Evolutionary conservation across 1,284 basidiomycete species (phyloP), one percentile per base, ranked within the genome.

Genomic region (Phenoliferia sp.): DNA sequence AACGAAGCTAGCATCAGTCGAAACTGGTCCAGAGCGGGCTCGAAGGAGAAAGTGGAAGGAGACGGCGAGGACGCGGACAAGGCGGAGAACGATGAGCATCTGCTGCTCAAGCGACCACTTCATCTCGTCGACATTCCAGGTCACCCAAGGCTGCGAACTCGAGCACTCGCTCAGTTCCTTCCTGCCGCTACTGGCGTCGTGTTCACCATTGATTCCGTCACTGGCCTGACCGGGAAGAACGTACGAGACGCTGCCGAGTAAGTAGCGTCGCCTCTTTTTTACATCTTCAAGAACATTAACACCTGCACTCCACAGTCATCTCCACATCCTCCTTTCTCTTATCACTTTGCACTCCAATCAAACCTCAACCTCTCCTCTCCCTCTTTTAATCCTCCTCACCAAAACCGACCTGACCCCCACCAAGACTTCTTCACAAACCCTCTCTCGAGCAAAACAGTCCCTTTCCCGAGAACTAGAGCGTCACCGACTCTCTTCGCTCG

Each of bases 91-190:
- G 34, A 59, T 12, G 57, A 28, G 9, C 9, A 35, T 16, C 26
- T 17, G 7, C 44, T 35, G 3, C 66, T 69, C 26, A 2, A 52
- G 3, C 61, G 39, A 3, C 64, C 67, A 4, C 59, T 73, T 3
- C 66, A 73, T 59, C 62, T 76, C 39, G 69, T 76, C 64, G 75
- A 76, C 63, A 62, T 68, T 34, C 75, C 75, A 7, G 75, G 75
- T 3, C 75, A 76, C 61, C 68, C 74, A 22, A 74, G 75, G 9
- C 64, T 76, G 3, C 74, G 75, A 35, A 70, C 75, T 12, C 70
- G 73, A 10, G 59, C 69, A 16, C 73, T 76, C 33, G 72, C 74
- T n/a, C 74, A 74, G 44, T 69, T 70, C 66, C 69, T 76, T 5
- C 71, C 74, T 0, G 61, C 69, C 0, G 73, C 75, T 1, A 67